Evolutionary conservation across 345 rosid species (phyloP), one percentile per base, ranked within the genome.

Genomic region (Odontarrhena argentea): DNA sequence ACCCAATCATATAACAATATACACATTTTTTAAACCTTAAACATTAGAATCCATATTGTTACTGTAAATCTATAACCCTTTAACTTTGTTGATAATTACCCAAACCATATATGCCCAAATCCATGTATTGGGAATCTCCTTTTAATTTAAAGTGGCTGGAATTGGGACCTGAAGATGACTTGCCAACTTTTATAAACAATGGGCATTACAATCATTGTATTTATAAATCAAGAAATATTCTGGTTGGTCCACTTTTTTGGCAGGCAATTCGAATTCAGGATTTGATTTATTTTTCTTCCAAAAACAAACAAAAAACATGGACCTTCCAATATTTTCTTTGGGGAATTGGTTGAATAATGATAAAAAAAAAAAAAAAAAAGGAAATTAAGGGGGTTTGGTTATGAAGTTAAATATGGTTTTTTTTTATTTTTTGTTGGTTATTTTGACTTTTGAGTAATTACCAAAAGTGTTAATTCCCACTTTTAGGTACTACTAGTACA

Each of bases 91-190:
- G 46, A 43, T 22, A 51, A 24, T 36, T 42, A 40, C 18, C 18
- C 36, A 60, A 60, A 69, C 30, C 22, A 60, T 52, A 59, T 51
- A 24, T 57, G 38, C 60, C 65, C 14, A 53, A 64, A 64, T 24
- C 34, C 76, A 71, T 71, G 32, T 55, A 46, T 71, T 24, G 51
- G 59, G 76, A 57, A 71, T 56, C 70, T 48, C 32, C 22, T 41
- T 71, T 63, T 55, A 45, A 28, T 63, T 35, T 30, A 64, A 63
- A 64, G 65, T 56, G 35, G 65, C 42, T 65, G 60, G 38, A 52
- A 18, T 2, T 65, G 60, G 38, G 58, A 30, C 5, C 3, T 22
- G 69, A 55, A 63, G 36, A 49, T 22, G 70, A 71, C 70, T 56
- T 71, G 70, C 37, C 53, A 22, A 63, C 75, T 63, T 63, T 71